Percentiles rank a stretch among this genome's conserved stretches.
Conservation (phyloP, 345 rosid species). For the Litchi chinensis region DNA sequence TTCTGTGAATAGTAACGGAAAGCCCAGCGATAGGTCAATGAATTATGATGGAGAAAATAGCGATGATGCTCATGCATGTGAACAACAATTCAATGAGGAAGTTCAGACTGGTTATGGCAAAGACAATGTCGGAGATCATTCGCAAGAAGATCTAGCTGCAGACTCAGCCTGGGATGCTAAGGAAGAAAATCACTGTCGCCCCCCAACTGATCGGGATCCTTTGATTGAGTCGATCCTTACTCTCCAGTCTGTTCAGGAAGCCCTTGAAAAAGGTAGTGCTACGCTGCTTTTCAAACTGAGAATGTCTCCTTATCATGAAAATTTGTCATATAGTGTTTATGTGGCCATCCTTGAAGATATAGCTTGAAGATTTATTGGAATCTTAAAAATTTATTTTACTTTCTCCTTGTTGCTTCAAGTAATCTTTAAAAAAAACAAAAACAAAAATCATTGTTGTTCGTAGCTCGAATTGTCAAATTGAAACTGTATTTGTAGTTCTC, state of each 20-base stretch:
- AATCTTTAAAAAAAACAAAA: background rate
- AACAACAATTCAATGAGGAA: constrained; percentile 41
- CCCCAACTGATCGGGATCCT: constrained; percentile 52
- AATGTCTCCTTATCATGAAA: background rate
- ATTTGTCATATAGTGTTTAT: background rate
- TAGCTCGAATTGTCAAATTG: background rate
- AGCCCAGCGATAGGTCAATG: constrained; percentile 44
- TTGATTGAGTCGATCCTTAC: constrained; percentile 48
- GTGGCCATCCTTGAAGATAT: background rate
- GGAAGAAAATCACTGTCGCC: constrained; percentile 44
- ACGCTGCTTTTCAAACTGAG: background rate
- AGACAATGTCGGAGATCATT: constrained; percentile 40
- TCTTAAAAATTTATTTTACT: background rate
- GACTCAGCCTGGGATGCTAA: constrained; percentile 44
- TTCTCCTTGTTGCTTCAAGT: background rate
- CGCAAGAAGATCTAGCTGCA: constrained; percentile 49
- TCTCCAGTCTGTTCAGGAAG: constrained; percentile 67
- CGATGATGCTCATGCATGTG: constrained; percentile 46
- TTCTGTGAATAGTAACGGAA: constrained; percentile 55
- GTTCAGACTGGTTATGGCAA: constrained; percentile 43
- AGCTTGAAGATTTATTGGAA: background rate
- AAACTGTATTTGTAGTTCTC: background rate
- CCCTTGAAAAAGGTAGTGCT: constrained; percentile 54
- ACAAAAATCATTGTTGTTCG: background rate
- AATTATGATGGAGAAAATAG: constrained; percentile 58